Evolutionary conservation across 2,329 filamentous ascomycete genomes (phyloP).

Genomic region (Botrytis medusae): DNA sequence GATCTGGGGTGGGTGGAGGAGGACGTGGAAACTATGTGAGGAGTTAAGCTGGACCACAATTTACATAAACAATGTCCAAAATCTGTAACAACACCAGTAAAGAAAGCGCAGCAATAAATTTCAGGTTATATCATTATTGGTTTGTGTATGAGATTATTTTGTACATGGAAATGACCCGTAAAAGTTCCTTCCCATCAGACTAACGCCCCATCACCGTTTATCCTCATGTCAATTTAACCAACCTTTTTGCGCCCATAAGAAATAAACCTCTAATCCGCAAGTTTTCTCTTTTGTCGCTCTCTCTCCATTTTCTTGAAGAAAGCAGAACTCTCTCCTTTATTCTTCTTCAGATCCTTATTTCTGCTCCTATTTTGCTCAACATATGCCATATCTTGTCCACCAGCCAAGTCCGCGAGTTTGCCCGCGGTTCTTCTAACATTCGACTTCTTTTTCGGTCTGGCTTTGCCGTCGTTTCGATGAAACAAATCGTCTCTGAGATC

Average conservation of each 20-base stretch:
- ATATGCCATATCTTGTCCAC: conserved; percentile 97
- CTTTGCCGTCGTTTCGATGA: conserved; percentile 44
- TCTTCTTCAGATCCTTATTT: conserved; percentile 66
- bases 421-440: conserved; percentile 77
- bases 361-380: conserved; percentile 76
- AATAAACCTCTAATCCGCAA: conserved; percentile 38
- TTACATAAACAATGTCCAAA: neutral
- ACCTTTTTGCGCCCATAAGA: neutral
- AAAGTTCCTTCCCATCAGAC: neutral
- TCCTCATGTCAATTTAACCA: conserved; percentile 8
- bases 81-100: no score
- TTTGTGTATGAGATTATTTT: neutral
- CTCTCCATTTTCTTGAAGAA: conserved; percentile 67
- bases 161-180: neutral
- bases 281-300: conserved; percentile 58
- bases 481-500: conserved; percentile 59
- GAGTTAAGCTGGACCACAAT: neutral
- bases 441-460: conserved; percentile 51
- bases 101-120: neutral
- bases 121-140: neutral
- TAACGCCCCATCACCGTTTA: neutral
- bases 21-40: conserved; percentile 32
- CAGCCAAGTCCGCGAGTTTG: conserved; percentile 79
- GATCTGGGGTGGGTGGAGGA: conserved; percentile 48
- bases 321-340: conserved; percentile 54